Base-by-base conservation (phyloP, 2,329 filamentous ascomycete species). In the Metarhizium album region DNA sequence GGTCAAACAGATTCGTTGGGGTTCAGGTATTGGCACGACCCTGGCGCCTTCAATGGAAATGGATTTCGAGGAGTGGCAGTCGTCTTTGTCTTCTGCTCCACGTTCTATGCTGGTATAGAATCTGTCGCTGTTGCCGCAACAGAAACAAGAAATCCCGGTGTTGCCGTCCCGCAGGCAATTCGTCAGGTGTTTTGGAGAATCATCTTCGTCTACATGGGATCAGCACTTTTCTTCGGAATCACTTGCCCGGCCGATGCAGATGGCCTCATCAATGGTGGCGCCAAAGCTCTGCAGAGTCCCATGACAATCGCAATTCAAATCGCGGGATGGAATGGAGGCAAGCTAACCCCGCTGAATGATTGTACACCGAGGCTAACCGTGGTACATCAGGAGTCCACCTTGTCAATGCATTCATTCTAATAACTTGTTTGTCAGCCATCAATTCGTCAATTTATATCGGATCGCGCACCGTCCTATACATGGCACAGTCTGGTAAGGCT, bases 391-490 rank as follows among this genome's bases (percentile, higher is more conserved):
- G 67, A 35, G 83, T 86, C 1, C 81, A 90, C 61, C 75, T 90
- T 1, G 85, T 90, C 69, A 90, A 90, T 57, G 84, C 82, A 38
- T 84, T 88, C 60, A 87, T 88, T 59, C 75, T 90, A 47, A 70
- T 87, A 8, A 87, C 86, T 13, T 86, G 86, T 50, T 71, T 88
- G 37, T 83, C 77, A 0, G 84, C 85, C 18, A 78, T 84, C 57
- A 90, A 90, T 67, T 82, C 79, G 48, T 86, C 83, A 8, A 84
- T 90, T 54, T 90, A 90, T 64, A 87, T 90, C 57, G 82, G 81
- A 43, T 86, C 83, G 3, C 79, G 87, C 22, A 90, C 86, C 0
- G 67, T 91, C 1, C 69, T 90, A 0, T 89, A 82, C 69, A 86
- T 90, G 80, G 84, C 84, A 0, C 82, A 87, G 58, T 80, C 82